Conservation (phyloP, 208 protist genomes). For the Trypanosoma boissoni region DNA sequence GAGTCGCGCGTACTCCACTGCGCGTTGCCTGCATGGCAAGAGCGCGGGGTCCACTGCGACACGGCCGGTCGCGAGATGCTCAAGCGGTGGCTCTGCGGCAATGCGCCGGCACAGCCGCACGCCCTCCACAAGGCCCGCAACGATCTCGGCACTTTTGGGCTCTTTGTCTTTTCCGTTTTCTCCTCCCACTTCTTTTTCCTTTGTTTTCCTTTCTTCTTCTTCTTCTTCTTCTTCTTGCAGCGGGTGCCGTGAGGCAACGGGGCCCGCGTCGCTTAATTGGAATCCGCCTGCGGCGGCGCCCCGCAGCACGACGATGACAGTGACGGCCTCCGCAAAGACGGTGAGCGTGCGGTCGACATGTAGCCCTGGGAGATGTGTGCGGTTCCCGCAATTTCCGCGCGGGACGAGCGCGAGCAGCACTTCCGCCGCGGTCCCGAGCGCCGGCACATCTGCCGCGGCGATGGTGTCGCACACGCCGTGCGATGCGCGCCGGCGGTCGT, state of each 20-base stretch:
- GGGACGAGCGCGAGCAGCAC: no score
- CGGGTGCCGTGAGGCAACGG: no score
- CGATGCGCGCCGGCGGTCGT: no score
- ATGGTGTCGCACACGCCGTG: no score
- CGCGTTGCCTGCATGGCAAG: slow-evolving; percentile 42
- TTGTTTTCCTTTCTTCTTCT: no score
- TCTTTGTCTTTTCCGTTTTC: no score
- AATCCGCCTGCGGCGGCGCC: slow-evolving; percentile 6
- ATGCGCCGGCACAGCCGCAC: slow-evolving; percentile 55
- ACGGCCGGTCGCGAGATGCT: slow-evolving; percentile 23
- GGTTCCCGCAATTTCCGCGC: slow-evolving; percentile 4
- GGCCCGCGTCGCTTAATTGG: no score
- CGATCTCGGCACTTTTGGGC: no score
- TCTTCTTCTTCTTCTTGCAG: no score
- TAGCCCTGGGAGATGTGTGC: no score
- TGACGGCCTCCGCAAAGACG: not conserved
- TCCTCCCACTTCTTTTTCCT: not conserved
- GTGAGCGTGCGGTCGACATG: not conserved
- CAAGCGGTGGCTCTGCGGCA: slow-evolving; percentile 36
- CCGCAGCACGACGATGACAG: slow-evolving; percentile 7
- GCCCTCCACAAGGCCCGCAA: slow-evolving; percentile 39
- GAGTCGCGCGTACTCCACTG: slow-evolving; percentile 58
- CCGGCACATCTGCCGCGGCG: no score
- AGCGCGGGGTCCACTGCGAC: slow-evolving; percentile 70
- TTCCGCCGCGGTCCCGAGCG: no score